Conservation (phyloP, 225 moss, liverwort and hornwort genomes). For the Sphagnum tenellum region DNA sequence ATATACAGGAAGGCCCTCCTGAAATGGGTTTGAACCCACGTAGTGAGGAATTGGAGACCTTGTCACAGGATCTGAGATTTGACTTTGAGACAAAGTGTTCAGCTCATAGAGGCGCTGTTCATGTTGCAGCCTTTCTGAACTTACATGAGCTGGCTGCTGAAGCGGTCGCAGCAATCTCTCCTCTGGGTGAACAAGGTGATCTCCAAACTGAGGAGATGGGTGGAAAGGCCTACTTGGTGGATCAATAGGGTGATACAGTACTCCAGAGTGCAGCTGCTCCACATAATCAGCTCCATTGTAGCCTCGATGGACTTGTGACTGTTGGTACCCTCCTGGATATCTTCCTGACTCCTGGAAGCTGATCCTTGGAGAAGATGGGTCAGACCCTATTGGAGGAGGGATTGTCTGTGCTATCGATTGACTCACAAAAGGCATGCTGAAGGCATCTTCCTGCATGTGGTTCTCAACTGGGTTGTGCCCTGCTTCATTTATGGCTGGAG, state of each 20-base stretch:
- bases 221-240: slow-evolving; percentile 44
- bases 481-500: slow-evolving; percentile 3
- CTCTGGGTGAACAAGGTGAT: slow-evolving; percentile 54
- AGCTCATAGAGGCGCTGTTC: slow-evolving; percentile 64
- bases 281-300: slow-evolving; percentile 44
- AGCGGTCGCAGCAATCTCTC: slow-evolving; percentile 40
- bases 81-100: slow-evolving; percentile 17
- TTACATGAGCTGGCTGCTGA: slow-evolving; percentile 25
- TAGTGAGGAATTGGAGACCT: slow-evolving; percentile 52
- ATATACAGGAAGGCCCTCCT: slow-evolving; percentile 33
- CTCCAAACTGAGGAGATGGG: slow-evolving; percentile 67
- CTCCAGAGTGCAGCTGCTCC: slow-evolving; percentile 37
- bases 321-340: slow-evolving; percentile 28
- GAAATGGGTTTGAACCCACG: slow-evolving; percentile 74
- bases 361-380: slow-evolving; percentile 77
- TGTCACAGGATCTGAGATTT: slow-evolving; percentile 39
- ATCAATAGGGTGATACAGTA: slow-evolving; percentile 1
- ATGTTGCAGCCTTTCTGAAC: slow-evolving; percentile 37
- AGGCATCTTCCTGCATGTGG: slow-evolving; percentile 45
- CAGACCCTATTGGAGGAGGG: slow-evolving; percentile 28
- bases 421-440: slow-evolving; percentile 26
- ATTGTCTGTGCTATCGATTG: slow-evolving; percentile 16
- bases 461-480: slow-evolving; percentile 35
- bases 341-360: slow-evolving; percentile 45
- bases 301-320: slow-evolving; percentile 28